phyloP scores from a whole-genome alignment of 176 grass and related monocot species.

The Eleusine coracana region DNA sequence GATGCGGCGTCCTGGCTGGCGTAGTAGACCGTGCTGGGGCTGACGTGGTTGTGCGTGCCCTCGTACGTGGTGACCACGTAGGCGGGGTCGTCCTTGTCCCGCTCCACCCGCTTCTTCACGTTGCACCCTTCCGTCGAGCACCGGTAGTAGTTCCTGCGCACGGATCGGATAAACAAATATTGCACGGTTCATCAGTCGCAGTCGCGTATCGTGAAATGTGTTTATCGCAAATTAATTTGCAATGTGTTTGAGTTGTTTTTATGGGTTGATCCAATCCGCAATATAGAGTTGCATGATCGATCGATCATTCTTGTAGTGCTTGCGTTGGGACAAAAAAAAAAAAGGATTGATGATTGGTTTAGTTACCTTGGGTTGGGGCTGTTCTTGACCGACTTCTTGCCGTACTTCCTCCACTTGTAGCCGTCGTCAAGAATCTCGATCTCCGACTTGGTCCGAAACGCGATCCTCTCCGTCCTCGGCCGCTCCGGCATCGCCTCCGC shows the following conservation, averaged over 20 bases:
- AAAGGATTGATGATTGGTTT: neutral
- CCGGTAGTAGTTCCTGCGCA: constrained; percentile 87
- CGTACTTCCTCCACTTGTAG: constrained; percentile 96
- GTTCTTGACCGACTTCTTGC: constrained; percentile 99
- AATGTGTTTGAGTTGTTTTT: neutral
- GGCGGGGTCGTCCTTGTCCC: constrained; percentile 78
- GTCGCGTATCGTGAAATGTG: neutral
- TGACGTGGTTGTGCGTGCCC: constrained; percentile 84
- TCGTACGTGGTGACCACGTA: constrained; percentile 98
- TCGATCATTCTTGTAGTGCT: neutral
- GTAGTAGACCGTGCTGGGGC: constrained; percentile 88
- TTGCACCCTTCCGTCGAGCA: constrained; percentile 93
- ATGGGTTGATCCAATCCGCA: too few species aligned
- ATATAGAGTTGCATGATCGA: neutral
- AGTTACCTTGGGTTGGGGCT: constrained; percentile 90
- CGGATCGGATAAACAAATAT: neutral
- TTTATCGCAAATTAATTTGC: neutral
- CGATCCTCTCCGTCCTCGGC: constrained; percentile 67
- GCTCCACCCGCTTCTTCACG: constrained; percentile 97
- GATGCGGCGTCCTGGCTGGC: constrained; percentile 80
- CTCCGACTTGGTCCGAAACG: constrained; percentile 86
- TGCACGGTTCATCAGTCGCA: neutral
- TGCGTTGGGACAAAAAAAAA: neutral
- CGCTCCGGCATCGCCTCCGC: constrained; percentile 46
- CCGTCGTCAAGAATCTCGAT: constrained; percentile 81